Percentiles rank a stretch among this genome's conserved stretches.
Evolutionary conservation across 768 basidiomycete species (phyloP).

Genomic region (Leccinellum albellum): DNA sequence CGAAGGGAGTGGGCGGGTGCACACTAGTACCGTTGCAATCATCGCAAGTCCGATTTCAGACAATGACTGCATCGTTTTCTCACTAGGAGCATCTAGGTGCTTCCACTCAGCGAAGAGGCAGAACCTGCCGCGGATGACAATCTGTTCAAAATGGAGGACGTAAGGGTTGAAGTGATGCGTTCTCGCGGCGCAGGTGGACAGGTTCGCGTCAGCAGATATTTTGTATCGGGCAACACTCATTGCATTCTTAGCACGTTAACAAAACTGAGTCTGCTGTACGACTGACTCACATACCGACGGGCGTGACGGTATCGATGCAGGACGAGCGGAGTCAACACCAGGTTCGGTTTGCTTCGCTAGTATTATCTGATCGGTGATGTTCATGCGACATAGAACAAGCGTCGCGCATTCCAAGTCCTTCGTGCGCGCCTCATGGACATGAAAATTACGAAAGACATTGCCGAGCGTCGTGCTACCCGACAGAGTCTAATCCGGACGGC

Average conservation of each 20-base stretch:
- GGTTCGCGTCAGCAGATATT: slow-evolving; percentile 38
- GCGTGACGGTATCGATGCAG: slow-evolving; percentile 96
- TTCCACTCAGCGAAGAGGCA: slow-evolving; percentile 72
- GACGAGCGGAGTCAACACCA: slow-evolving; percentile 96
- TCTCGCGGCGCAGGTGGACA: slow-evolving; percentile 96
- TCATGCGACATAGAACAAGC: slow-evolving; percentile 62
- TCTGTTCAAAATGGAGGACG: slow-evolving; percentile 79
- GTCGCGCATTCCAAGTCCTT: slow-evolving; percentile 90
- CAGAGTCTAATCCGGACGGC: slow-evolving; percentile 73
- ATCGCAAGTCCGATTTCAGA: slow-evolving; percentile 51
- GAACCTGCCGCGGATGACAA: slow-evolving; percentile 52
- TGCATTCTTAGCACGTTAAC: slow-evolving; percentile 80
- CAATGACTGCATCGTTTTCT: background rate
- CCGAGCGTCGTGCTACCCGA: slow-evolving; percentile 64
- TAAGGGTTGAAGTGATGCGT: slow-evolving; percentile 92
- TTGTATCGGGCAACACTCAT: background rate
- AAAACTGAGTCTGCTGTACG: slow-evolving; percentile 98
- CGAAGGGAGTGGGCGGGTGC: slow-evolving; percentile 81
- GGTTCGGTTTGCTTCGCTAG: slow-evolving; percentile 35
- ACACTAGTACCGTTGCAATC: slow-evolving; percentile 87
- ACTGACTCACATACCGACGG: slow-evolving; percentile 87
- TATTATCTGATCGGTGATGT: background rate
- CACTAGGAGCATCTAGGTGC: slow-evolving; percentile 48
- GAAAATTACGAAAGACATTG: slow-evolving; percentile 67
- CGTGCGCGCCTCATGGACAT: slow-evolving; percentile 80